phyloP scores from a whole-genome alignment of 1,284 basidiomycete genomes.

The Trametes polyzona region DNA sequence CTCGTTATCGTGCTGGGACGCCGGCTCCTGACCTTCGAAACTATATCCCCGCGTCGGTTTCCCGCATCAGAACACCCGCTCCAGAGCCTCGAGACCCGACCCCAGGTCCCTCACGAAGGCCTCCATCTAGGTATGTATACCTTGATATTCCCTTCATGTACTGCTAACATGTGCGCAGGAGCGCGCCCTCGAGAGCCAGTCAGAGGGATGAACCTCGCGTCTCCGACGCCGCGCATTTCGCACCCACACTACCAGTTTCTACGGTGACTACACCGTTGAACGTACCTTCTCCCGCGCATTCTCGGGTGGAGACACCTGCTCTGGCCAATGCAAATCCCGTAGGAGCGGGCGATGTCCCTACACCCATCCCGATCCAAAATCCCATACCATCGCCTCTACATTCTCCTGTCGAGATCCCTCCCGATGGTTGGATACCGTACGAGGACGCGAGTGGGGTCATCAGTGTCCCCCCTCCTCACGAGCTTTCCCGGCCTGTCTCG shows the following conservation, averaged over 20 bases:
- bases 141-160: not conserved
- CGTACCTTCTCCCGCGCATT: slow-evolving; percentile 27
- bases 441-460: slow-evolving; percentile 36
- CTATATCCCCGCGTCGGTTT: slow-evolving; percentile 17
- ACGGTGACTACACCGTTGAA: slow-evolving; percentile 33
- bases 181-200: slow-evolving; percentile 16
- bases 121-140: slow-evolving; percentile 21
- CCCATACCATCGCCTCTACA: slow-evolving; percentile 29
- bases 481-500: slow-evolving; percentile 34
- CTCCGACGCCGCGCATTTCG: slow-evolving; percentile 32
- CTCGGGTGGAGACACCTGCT: slow-evolving; percentile 21
- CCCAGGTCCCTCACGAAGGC: slow-evolving; percentile 17
- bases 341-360: slow-evolving; percentile 18
- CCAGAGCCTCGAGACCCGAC: slow-evolving; percentile 13
- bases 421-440: slow-evolving; percentile 47
- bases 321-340: slow-evolving; percentile 19
- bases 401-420: slow-evolving; percentile 32
- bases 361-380: slow-evolving; percentile 40
- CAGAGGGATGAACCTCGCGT: slow-evolving; percentile 27
- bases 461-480: slow-evolving; percentile 44
- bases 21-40: slow-evolving; percentile 17
- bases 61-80: slow-evolving; percentile 13
- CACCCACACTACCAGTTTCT: slow-evolving; percentile 37
- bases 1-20: slow-evolving; percentile 8
- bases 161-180: not conserved